A percentile compares a stretch with the other conserved stretches of the same genome.
These are phyloP conservation scores for Yarrowia sp. DNA, from an alignment of 805 yeast species.

Conservation along the genomic window DNA sequence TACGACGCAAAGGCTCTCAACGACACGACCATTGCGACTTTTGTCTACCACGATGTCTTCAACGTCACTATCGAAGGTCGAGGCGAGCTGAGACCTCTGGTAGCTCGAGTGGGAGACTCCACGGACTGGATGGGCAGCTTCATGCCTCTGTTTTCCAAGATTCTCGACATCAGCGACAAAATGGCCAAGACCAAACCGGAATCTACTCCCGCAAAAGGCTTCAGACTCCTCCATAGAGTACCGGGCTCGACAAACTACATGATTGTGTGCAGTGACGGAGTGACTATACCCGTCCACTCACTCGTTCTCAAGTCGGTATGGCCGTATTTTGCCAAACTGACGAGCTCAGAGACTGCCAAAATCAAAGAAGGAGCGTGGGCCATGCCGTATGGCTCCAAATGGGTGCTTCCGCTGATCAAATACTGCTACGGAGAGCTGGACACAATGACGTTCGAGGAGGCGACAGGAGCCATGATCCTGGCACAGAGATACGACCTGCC, in stretches of 20 bases:
- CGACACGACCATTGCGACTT: neutral
- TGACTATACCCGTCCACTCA: neutral
- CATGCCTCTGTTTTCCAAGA: constrained; percentile 11
- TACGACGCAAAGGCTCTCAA: constrained; percentile 6
- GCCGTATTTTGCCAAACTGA: constrained; percentile 8
- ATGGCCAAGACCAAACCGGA: neutral
- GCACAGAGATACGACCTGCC: constrained; percentile 1
- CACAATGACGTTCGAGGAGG: constrained; percentile 6
- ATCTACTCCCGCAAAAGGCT: neutral
- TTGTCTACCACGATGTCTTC: constrained; percentile 11
- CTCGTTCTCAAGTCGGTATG: constrained; percentile 7
- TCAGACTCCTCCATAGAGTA: neutral
- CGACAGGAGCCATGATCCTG: neutral
- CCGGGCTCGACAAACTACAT: constrained; percentile 10
- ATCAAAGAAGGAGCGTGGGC: constrained; percentile 16
- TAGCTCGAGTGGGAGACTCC: constrained; percentile 10
- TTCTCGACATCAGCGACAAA: neutral
- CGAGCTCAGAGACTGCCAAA: constrained; percentile 5
- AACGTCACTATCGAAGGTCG: neutral
- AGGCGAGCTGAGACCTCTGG: constrained; percentile 5
- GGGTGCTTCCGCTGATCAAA: constrained; percentile 4
- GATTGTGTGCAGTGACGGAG: constrained; percentile 23
- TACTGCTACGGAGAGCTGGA: constrained; percentile 17
- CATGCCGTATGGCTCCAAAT: neutral
- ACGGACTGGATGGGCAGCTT: constrained; percentile 1